Evolutionary conservation across 176 grass and related monocot genomes (phyloP).

Genomic region (Triticum urartu): DNA sequence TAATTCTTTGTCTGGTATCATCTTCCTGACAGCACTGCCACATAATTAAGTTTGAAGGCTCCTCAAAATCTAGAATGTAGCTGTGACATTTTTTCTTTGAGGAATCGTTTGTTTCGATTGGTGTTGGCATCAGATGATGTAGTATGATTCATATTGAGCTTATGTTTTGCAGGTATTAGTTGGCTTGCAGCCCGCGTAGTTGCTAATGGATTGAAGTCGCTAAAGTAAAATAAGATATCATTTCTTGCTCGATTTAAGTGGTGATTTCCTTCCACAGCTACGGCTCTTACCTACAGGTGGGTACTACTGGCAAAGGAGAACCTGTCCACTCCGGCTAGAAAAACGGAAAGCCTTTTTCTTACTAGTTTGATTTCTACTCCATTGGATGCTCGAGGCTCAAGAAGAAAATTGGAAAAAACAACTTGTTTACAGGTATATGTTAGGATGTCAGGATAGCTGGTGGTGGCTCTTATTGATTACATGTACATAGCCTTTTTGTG

Average conservation of each 20-base stretch:
- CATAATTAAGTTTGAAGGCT: neutral
- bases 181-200: neutral
- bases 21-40: neutral
- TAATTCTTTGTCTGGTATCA: neutral
- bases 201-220: neutral
- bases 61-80: neutral
- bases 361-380: neutral
- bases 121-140: neutral
- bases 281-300: neutral
- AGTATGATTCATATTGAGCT: neutral
- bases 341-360: neutral
- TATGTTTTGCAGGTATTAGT: slow-evolving; percentile 36
- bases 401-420: too few species aligned
- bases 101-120: neutral
- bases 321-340: neutral
- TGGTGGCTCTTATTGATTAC: neutral
- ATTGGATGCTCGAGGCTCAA: too few species aligned
- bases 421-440: neutral
- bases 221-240: neutral
- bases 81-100: neutral
- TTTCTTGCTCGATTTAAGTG: neutral
- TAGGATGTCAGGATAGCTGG: neutral
- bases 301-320: neutral
- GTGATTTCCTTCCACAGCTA: neutral
- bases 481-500: slow-evolving; percentile 31